phyloP scores from a whole-genome alignment of 495 filamentous ascomycete species.

The Penicillium fimorum region DNA sequence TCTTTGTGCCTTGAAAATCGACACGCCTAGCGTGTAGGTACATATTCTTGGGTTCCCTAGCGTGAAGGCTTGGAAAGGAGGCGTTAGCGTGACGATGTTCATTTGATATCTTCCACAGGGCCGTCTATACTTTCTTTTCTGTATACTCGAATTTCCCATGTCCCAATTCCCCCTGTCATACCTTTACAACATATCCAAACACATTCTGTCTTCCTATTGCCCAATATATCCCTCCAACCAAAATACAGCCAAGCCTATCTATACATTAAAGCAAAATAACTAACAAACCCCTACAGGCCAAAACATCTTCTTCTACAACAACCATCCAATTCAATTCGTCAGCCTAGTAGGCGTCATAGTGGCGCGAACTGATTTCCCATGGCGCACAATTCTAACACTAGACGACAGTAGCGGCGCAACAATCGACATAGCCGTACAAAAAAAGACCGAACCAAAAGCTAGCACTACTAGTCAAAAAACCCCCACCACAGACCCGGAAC shows the following conservation, averaged over 20 bases:
- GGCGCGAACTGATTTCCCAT: conserved; percentile 63
- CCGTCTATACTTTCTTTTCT: background rate
- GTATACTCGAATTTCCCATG: background rate
- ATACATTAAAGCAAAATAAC: conserved; percentile 1
- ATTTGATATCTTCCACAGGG: background rate
- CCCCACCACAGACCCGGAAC: background rate
- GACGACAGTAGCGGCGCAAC: conserved; percentile 85
- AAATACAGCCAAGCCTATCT: background rate
- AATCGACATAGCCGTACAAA: conserved; percentile 57
- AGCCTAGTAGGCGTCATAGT: conserved; percentile 74
- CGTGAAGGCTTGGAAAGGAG: background rate
- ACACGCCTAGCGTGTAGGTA: background rate
- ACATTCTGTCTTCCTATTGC: background rate
- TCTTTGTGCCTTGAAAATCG: background rate
- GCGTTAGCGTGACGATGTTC: conserved; percentile 1
- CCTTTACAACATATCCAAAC: background rate
- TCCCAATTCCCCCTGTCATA: background rate
- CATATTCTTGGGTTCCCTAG: background rate
- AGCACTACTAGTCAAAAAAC: conserved; percentile 14
- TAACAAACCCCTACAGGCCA: conserved; percentile 49
- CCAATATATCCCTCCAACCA: background rate
- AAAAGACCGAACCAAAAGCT: conserved; percentile 12
- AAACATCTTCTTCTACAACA: conserved; percentile 72
- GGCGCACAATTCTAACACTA: conserved; percentile 62
- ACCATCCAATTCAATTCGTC: conserved; percentile 89